These are phyloP conservation scores for Xanthoconium stramineum DNA, from an alignment of 768 basidiomycete species.

Conservation along the genomic window DNA sequence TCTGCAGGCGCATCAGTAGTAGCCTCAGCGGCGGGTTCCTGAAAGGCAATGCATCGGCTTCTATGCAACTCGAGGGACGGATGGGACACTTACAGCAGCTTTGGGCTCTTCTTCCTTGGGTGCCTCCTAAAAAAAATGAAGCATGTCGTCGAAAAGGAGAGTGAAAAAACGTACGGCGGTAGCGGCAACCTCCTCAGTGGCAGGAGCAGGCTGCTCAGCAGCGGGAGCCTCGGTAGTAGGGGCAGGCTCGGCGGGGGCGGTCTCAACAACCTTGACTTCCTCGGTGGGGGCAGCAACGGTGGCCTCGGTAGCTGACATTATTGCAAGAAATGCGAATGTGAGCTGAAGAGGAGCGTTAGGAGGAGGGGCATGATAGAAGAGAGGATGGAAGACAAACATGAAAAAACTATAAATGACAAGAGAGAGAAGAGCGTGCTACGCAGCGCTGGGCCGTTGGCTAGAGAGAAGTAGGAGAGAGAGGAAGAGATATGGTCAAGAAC, in stretches of 20 bases:
- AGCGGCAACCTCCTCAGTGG: conserved; percentile 33
- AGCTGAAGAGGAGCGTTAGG: conserved; percentile 38
- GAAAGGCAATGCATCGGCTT: conserved; percentile 1
- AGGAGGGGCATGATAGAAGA: neutral
- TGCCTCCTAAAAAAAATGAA: conserved; percentile 33
- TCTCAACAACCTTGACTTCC: conserved; percentile 51
- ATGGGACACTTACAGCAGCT: conserved; percentile 33
- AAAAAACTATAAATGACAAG: conserved; percentile 54
- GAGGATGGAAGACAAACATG: conserved; percentile 35
- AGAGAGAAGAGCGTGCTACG: conserved; percentile 60
- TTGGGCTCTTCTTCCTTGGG: conserved; percentile 40
- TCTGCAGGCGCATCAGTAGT: conserved; percentile 21
- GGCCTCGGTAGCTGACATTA: conserved; percentile 83
- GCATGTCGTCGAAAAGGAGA: neutral
- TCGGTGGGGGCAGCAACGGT: conserved; percentile 47
- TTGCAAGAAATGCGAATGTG: conserved; percentile 52
- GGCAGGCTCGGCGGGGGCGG: conserved; percentile 30
- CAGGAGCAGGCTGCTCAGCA: conserved; percentile 23
- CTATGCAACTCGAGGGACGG: fast-evolving
- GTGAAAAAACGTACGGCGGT: conserved; percentile 29
- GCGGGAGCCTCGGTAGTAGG: conserved; percentile 30
- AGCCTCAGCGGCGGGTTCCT: conserved; percentile 38
- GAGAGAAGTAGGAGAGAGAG: conserved; percentile 60
- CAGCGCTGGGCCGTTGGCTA: conserved; percentile 47
- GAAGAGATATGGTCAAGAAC: conserved; percentile 38